Base-by-base conservation (phyloP, 352 stramenopile genomes). In the Saprolegnia parasitica region DNA sequence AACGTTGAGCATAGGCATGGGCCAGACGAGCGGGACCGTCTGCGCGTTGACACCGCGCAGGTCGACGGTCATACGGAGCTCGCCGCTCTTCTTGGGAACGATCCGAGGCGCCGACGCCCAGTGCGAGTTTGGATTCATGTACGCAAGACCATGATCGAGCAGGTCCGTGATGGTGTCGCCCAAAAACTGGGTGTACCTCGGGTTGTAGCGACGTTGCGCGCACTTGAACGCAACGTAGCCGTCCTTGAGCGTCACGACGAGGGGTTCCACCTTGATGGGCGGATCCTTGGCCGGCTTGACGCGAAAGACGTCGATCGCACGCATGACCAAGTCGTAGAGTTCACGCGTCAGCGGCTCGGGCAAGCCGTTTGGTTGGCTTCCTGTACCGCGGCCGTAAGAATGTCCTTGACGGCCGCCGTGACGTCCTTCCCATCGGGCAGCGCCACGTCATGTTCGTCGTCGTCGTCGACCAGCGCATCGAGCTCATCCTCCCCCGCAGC, bases 31-130 rank as follows among this genome's bases (percentile, higher is more conserved):
- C 24, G 64, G 67, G 20, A 57, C 61, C 2, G 67, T 73, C 42
- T 49, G 49, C n/a, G 4, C n/a, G 50, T 73, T 73, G 21, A 73
- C 50, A 45, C 24, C 56, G 15, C 66, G 40, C 49, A 73, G 26
- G 35, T 73, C 58, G 18, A 73, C 58, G 18, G 56, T 71, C 67
- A 73, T 71, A 20, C 65, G 62, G 26, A 58, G 40, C 26, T 39
- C 72, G 37, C 26, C 70, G 29, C 61, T 50, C 42, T 75, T 72
- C 29, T 75, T 75, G 5, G 49, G 46, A 5, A 75, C 68, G n/a
- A 77, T 65, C 9, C 65, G 52, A 16, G 68, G 55, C 26, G 73
- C 56, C 18, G 57, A 75, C 20, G 45, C 67, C 68, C 68, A 75
- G 5, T 49, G 20, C 20, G 23, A 67, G 5, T 46, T 32, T 18